Base-by-base conservation (phyloP, 2,329 filamentous ascomycete species). In the Penicillium psychrosexuale region DNA sequence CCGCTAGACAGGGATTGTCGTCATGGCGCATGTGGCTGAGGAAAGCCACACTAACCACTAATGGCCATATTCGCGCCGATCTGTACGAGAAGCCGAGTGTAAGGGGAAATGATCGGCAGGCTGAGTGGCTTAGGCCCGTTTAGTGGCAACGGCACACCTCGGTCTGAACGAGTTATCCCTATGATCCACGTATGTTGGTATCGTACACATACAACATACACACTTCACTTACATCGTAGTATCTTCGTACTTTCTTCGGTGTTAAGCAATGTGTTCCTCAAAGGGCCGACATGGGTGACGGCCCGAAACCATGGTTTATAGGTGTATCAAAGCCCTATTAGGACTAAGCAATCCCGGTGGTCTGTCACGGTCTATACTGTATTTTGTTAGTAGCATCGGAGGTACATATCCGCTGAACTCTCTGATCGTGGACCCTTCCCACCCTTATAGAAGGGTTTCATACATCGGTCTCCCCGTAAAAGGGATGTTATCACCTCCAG, bases 1-100 rank as follows among this genome's bases (percentile, higher is more conserved):
- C 44, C 33, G 31, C 5, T 2, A 19, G 36, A 38, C 19, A 47
- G 17, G 28, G 6, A 36, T 44, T 47, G 43, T 47, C 22, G 30
- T 49, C 51, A 42, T 53, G 8, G 45, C n/a, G 37, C 37, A 53
- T 42, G 51, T 53, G 51, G 51, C 51, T 48, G 30, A 48, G 36
- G 37, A 9, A n/a, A 30, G 6, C 3, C 19, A 13, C 8, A 15
- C 24, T 17, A n/a, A 15, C 24, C 37, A 30, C 13, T 37, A 7
- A 31, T 3, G 15, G n/a, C 9, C 1, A 5, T 33, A 28, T 43
- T 17, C 2, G 12, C 8, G 13, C 3, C 30, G 12, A 42, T 42
- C 37, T 42, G 27, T 40, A 33, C 17, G 12, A 8, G 5, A 11
- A 46, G 40, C 22, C 37, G 37, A 53, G 48, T 24, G 51, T 22